Conservation (phyloP, 345 rosid genomes). For the Mallotus nudiflorus region DNA sequence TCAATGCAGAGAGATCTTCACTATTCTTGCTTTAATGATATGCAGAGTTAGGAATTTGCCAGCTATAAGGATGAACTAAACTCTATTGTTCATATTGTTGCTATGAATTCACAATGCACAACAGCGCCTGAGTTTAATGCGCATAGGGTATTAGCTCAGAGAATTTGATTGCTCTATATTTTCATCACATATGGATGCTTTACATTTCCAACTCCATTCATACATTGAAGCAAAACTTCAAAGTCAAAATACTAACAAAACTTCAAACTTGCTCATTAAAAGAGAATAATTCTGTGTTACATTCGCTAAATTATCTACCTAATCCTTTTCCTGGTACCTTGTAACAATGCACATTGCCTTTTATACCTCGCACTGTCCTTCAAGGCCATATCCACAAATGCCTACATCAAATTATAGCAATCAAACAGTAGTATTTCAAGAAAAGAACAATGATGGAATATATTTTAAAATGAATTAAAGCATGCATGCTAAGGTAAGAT, state of each 20-base stretch:
- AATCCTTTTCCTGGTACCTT: not conserved
- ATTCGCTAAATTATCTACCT: not conserved
- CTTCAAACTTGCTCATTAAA: not conserved
- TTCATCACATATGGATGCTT: not conserved
- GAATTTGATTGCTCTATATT: not conserved
- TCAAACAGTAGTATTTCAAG: not conserved
- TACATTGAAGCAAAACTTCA: no score
- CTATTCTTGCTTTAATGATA: not conserved
- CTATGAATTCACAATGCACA: not conserved
- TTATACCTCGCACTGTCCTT: conserved; percentile 22
- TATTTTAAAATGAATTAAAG: not conserved
- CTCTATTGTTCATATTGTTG: no score
- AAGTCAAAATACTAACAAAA: not conserved
- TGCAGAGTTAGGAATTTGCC: not conserved
- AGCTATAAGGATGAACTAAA: no score
- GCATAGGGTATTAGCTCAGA: not conserved
- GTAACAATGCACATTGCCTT: conserved; percentile 11
- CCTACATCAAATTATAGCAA: conserved; percentile 2
- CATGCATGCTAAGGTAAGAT: not conserved
- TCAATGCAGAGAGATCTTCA: not conserved
- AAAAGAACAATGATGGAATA: no score
- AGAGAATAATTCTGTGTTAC: not conserved
- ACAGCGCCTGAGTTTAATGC: not conserved
- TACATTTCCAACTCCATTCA: no score
- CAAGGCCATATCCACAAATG: conserved; percentile 3